Evolutionary conservation across 306 rosid genomes (phyloP).

Genomic region (Benincasa hispida): DNA sequence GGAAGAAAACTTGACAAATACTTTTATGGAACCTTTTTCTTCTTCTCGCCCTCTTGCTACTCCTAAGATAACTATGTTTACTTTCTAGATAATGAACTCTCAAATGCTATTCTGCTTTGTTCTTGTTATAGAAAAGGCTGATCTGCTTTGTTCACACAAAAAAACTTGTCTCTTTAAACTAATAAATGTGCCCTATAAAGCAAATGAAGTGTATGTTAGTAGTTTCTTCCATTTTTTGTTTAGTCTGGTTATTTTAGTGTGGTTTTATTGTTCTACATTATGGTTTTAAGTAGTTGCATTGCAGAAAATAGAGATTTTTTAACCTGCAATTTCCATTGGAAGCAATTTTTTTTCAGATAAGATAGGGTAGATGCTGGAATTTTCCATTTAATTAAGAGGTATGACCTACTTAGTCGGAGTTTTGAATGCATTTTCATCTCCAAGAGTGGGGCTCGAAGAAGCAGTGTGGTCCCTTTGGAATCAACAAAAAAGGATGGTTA

Average conservation of each 20-base stretch:
- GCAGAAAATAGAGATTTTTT: neutral
- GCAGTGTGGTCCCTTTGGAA: neutral
- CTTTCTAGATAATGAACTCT: neutral
- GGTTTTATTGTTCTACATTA: no score
- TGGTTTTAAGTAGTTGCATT: neutral
- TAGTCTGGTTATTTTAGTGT: neutral
- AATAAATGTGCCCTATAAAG: neutral
- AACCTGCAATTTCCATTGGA: neutral
- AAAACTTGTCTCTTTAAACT: neutral
- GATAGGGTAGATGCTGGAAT: neutral
- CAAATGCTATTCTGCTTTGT: neutral
- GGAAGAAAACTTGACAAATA: neutral
- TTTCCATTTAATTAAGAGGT: neutral
- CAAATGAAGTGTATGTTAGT: neutral
- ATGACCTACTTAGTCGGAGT: neutral
- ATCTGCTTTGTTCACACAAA: neutral
- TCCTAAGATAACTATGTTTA: neutral
- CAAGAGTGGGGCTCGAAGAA: neutral
- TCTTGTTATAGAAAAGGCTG: neutral
- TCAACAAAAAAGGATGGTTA: neutral
- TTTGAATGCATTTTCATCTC: neutral
- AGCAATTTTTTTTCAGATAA: neutral
- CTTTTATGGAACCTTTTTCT: neutral
- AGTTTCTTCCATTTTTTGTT: neutral
- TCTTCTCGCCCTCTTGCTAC: neutral